These are phyloP conservation scores for Xylariaceae sp. DNA, from an alignment of 2,329 filamentous ascomycete genomes.

Conservation along the genomic window DNA sequence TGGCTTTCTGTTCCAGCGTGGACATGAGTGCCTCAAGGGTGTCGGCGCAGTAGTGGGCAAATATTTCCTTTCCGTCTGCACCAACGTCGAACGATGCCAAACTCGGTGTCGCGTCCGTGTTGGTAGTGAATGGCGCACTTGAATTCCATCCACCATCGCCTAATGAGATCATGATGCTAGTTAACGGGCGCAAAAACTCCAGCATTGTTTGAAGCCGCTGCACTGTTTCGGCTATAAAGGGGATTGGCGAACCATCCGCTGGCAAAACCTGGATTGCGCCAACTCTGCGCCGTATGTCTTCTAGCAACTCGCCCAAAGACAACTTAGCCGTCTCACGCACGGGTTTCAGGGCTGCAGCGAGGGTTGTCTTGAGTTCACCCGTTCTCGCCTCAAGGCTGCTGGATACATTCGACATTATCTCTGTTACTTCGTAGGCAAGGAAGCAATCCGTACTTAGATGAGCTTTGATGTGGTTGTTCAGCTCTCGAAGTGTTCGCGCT, in stretches of 20 bases:
- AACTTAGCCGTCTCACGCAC: conserved; percentile 87
- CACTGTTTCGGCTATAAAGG: conserved; percentile 80
- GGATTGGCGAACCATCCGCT: conserved; percentile 69
- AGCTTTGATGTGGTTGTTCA: conserved; percentile 82
- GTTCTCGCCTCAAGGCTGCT: conserved; percentile 75
- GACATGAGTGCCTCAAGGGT: conserved; percentile 77
- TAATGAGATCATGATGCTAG: conserved; percentile 84
- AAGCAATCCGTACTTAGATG: conserved; percentile 90
- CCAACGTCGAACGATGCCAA: conserved; percentile 79
- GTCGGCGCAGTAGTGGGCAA: conserved; percentile 84
- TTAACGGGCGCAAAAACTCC: conserved; percentile 76
- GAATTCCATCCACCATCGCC: conserved; percentile 87
- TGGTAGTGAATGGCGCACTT: conserved; percentile 44
- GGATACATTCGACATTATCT: conserved; percentile 77
- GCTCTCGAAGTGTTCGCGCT: conserved; percentile 75
- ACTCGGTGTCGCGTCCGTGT: conserved; percentile 61
- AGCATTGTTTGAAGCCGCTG: conserved; percentile 81
- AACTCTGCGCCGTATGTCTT: conserved; percentile 72
- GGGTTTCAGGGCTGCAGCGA: conserved; percentile 82
- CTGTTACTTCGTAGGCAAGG: conserved; percentile 89
- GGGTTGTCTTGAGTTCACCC: conserved; percentile 75
- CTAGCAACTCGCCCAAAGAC: conserved; percentile 75
- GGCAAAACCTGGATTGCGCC: conserved; percentile 63
- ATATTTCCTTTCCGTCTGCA: conserved; percentile 80
- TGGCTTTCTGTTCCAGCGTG: conserved; percentile 69